These are phyloP conservation scores for Litsea cubeba DNA, from an alignment of 164 flowering plant species.

Conservation along the genomic window DNA sequence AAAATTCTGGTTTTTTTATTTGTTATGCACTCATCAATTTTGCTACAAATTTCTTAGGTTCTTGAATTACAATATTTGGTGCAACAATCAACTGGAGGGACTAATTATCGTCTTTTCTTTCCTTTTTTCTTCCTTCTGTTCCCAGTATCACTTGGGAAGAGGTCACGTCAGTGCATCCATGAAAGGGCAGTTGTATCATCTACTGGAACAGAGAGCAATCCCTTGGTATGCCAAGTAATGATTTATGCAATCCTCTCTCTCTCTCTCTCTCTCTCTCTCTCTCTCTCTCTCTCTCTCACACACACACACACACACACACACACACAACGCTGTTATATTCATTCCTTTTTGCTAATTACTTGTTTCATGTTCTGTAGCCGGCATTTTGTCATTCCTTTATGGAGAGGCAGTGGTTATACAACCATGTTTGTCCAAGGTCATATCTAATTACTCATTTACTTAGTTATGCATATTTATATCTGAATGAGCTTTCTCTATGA, in stretches of 20 bases:
- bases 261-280: neutral
- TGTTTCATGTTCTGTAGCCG: constrained; percentile 42
- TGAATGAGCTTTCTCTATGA: neutral
- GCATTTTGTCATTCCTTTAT: constrained; percentile 83
- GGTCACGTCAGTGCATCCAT: constrained; percentile 77
- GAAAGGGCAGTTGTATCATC: constrained; percentile 64
- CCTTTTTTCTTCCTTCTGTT: neutral
- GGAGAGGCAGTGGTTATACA: constrained; percentile 82
- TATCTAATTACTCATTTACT: constrained; percentile 8
- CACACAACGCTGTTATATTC: neutral
- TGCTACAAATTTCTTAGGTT: neutral
- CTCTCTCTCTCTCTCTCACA: too few relatives aligned
- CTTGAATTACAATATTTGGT: neutral
- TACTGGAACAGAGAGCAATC: constrained; percentile 72
- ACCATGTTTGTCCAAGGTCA: constrained; percentile 96
- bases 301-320: too few relatives aligned
- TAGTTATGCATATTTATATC: neutral
- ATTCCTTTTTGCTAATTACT: neutral
- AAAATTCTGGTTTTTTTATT: neutral
- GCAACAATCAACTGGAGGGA: neutral
- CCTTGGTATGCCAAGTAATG: constrained; percentile 46
- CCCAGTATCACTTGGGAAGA: constrained; percentile 87
- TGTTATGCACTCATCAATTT: neutral
- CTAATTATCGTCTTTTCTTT: neutral
- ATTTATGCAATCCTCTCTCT: neutral